These are phyloP conservation scores for Glycine tomentella DNA, from an alignment of 306 rosid genomes.

Conservation along the genomic window DNA sequence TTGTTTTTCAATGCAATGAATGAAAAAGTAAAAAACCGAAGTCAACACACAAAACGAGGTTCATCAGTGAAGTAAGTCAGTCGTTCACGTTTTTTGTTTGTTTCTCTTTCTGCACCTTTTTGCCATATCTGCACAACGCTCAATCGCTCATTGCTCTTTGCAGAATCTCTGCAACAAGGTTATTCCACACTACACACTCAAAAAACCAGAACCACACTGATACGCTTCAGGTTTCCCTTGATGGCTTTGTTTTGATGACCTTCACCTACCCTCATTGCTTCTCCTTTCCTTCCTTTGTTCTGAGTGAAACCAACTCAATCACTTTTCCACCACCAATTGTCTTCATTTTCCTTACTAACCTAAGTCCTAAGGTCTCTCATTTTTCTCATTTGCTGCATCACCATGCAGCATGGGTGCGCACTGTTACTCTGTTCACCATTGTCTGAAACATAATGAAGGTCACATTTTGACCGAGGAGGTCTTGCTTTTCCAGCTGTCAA, in stretches of 20 bases:
- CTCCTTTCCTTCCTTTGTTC: constrained; percentile 36
- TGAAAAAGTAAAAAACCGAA: background rate
- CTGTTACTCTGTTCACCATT: constrained; percentile 46
- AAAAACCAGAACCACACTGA: constrained; percentile 16
- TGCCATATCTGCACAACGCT: constrained; percentile 23
- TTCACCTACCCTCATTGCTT: constrained; percentile 49
- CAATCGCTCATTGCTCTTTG: constrained; percentile 37
- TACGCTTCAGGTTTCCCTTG: constrained; percentile 48
- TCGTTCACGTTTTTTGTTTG: constrained; percentile 46
- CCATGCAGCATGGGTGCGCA: constrained; percentile 36
- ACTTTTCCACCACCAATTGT: constrained; percentile 18
- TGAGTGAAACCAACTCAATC: constrained; percentile 35
- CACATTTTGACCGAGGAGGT: constrained; percentile 39
- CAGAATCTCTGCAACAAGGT: constrained; percentile 41
- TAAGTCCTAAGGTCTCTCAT: constrained; percentile 35
- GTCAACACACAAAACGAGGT: constrained; percentile 40
- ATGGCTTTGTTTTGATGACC: constrained; percentile 51
- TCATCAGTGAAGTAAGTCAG: constrained; percentile 1
- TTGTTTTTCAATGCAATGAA: background rate
- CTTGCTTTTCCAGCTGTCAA: constrained; percentile 39
- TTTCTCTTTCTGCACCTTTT: constrained; percentile 11
- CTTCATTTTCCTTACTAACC: constrained; percentile 48
- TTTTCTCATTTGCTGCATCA: constrained; percentile 36
- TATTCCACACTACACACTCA: background rate
- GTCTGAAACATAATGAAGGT: constrained; percentile 34